Conservation (phyloP, 305 asterid genomes). For the Fraxinus latifolia region DNA sequence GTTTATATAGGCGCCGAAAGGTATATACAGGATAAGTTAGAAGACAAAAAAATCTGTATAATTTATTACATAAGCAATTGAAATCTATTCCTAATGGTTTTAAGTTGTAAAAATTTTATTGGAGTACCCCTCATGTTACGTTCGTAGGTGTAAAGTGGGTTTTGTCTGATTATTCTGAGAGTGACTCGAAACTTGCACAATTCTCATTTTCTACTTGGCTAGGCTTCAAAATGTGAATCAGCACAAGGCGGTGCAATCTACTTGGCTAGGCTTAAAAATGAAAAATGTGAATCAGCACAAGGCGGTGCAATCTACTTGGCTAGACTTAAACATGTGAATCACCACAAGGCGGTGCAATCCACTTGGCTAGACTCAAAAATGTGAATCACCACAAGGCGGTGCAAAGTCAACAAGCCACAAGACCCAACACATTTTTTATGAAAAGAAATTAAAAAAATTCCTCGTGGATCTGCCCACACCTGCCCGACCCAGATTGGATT, state of each 20-base stretch:
- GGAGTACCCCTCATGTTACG: background rate
- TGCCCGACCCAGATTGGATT: background rate
- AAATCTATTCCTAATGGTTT: background rate
- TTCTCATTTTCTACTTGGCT: background rate
- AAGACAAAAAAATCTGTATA: too few relatives aligned
- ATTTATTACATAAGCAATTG: background rate
- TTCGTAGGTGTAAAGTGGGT: background rate
- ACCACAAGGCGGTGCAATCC: too few relatives aligned
- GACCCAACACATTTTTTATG: background rate
- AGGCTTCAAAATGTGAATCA: too few relatives aligned
- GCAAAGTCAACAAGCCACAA: background rate
- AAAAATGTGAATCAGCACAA: too few relatives aligned
- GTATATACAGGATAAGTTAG: background rate
- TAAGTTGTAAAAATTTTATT: background rate
- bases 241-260: too few relatives aligned
- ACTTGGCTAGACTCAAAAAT: too few relatives aligned
- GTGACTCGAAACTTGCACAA: background rate
- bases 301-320: too few relatives aligned
- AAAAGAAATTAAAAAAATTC: background rate
- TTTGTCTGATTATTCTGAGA: background rate
- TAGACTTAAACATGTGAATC: too few relatives aligned
- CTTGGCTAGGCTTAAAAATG: too few relatives aligned
- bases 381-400: too few relatives aligned
- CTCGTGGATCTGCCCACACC: background rate
- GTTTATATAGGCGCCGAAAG: conserved; percentile 10